These are phyloP conservation scores for Thozetella sp. DNA, from an alignment of 495 filamentous ascomycete species.

Conservation along the genomic window DNA sequence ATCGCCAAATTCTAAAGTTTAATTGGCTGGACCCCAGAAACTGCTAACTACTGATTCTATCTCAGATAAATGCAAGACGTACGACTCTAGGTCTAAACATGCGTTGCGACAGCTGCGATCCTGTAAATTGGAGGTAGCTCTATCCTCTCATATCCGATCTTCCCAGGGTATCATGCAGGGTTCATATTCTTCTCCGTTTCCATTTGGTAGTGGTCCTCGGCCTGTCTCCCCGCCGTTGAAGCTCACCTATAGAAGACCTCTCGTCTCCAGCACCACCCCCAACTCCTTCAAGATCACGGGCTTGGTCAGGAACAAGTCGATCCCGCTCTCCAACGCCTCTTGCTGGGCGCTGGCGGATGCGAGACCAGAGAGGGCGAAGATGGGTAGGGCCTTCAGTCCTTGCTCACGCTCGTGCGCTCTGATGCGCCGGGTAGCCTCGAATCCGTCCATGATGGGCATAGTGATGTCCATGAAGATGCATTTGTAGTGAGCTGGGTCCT, in stretches of 20 bases:
- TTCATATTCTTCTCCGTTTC: no score
- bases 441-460: constrained; percentile 69
- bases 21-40: no score
- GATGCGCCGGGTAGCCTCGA: constrained; percentile 58
- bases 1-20: no score
- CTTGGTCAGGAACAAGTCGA: constrained; percentile 73
- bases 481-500: constrained; percentile 22
- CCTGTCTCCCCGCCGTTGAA: not conserved
- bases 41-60: no score
- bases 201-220: no score
- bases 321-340: constrained; percentile 65
- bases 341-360: constrained; percentile 63
- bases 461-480: constrained; percentile 67
- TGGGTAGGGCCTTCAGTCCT: constrained; percentile 41
- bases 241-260: not conserved
- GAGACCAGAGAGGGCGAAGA: constrained; percentile 72
- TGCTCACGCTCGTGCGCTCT: constrained; percentile 47
- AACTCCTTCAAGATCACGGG: constrained; percentile 50
- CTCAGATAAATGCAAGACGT: no score
- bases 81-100: no score
- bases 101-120: no score
- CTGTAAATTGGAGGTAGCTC: no score
- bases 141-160: no score
- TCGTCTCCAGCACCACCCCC: not conserved
- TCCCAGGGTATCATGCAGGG: not conserved